phyloP scores from a whole-genome alignment of 164 flowering plant genomes.

The Umbilicus rupestris region DNA sequence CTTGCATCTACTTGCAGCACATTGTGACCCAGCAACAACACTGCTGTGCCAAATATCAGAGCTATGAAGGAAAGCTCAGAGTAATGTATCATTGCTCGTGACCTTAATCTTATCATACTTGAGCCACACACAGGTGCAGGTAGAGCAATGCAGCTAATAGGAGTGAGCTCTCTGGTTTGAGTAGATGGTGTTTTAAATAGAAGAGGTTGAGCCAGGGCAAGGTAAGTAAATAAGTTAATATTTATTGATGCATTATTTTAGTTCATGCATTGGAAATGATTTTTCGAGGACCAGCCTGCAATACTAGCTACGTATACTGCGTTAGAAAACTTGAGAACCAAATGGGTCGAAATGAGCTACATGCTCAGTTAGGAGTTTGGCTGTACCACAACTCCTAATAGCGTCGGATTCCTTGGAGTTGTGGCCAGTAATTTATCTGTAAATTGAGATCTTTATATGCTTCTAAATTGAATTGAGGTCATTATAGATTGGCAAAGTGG shows the following conservation, averaged over 20 bases:
- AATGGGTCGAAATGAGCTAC: not conserved
- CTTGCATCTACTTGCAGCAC: conserved; percentile 17
- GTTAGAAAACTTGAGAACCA: not conserved
- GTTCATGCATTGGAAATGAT: not conserved
- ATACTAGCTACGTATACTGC: too few relatives aligned
- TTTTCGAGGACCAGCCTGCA: not conserved
- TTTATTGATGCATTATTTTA: too few relatives aligned
- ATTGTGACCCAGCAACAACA: not conserved
- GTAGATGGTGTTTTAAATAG: conserved; percentile 4
- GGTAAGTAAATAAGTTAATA: not conserved
- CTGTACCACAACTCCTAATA: too few relatives aligned
- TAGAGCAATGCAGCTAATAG: not conserved
- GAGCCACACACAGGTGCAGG: not conserved
- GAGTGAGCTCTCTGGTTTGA: conserved; percentile 1
- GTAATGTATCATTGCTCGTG: not conserved
- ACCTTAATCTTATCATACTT: not conserved
- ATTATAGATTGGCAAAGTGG: too few relatives aligned
- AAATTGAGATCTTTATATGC: conserved; percentile 1
- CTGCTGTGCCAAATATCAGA: too few relatives aligned
- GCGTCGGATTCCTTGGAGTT: not conserved
- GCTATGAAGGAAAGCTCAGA: not conserved
- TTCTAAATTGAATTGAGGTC: too few relatives aligned
- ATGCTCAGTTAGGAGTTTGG: too few relatives aligned
- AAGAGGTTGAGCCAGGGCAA: not conserved
- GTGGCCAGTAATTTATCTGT: not conserved